Evolutionary conservation across 2,329 filamentous ascomycete genomes (phyloP), one percentile per base, ranked within the genome.

Genomic region (Aspergillus floridensis): DNA sequence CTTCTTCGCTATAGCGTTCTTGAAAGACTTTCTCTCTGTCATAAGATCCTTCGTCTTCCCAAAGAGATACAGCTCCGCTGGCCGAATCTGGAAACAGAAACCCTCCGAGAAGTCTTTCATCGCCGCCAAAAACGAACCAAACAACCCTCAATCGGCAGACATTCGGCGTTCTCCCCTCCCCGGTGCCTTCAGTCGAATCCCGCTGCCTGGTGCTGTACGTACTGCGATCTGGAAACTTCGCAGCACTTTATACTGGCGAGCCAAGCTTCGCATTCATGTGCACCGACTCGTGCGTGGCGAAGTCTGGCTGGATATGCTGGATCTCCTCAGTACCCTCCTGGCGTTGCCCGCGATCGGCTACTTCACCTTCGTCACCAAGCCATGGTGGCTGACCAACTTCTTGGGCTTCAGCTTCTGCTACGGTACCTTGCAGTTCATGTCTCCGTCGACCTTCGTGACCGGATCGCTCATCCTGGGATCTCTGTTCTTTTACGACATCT

Each of bases 401-500:
- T 84, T 97, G 68, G 93, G 91, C 0, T 91, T 93, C 66, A 90
- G 89, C 5, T 92, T 96, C 77, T 93, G 89, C 65, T 97, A 98
- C 70, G 85, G 86, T 7, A 87, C 90, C 4, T 82, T 97, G 57
- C 86, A 93, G 67, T 78, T 96, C 56, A 86, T 98, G 79, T 96
- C 92, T 1, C 92, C 93, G 0, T 96, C 92, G 0, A 93, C 91
- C 0, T 96, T 97, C 71, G 79, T 84, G 57, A 96, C 91, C 0
- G 92, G 92, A 0, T 89, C 88, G 6, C 75, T 93, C 48, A 87
- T 98, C 10, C 81, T 98, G 1, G 79, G 81, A 10, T 91, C 89
- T 0, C 81, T 98, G 1, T 98, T 98, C 79, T 86, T 96, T 70
- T 99, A 99, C 71, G 93, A 99, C 72, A 93, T 99, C 52, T 87